Evolutionary conservation across 2,329 filamentous ascomycete genomes (phyloP), one percentile per base, ranked within the genome.

Genomic region (Monilinia polystroma): DNA sequence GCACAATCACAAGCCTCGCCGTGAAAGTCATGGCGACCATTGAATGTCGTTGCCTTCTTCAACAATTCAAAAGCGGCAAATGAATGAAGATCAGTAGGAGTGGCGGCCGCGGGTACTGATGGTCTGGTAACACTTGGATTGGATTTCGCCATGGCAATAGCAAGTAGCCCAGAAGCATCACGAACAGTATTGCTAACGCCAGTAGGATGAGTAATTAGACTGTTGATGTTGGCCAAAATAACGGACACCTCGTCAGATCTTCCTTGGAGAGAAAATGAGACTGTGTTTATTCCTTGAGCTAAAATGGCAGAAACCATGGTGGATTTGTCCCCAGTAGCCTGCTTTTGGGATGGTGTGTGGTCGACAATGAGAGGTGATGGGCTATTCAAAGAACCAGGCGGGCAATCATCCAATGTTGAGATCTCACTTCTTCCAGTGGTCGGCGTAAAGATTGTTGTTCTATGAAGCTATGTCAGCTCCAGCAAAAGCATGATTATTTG

Each of bases 101-200:
- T 59, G 20, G 43, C n/a, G 23, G 45, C 32, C 29, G 45, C 41
- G 11, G n/a, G 12, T 20, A 47, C 43, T 23, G 43, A 32, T 29
- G 45, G 51, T 18, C n/a, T 65, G 16, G 63, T 16, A 18, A 51
- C 16, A 51, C 63, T 59, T 38, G 63, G 23, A 23, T 38, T 59
- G 26, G 53, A 49, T 29, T 65, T 59, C n/a, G 43, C 63, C 63
- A 65, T 59, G 23, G 63, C 63, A 57, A 65, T 65, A 16, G 63
- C 63, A 51, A 65, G 63, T 49, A 65, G 20, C 16, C 63, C 63
- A n/a, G 43, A 51, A 29, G 63, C 54, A 65, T 65, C 63, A 51
- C 54, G 63, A 41, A 32, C 53, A 38, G 54, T 49, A 18, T 65
- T 65, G 16, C 63, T 38, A 49, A 49, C 16, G 8, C 41, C 43